Evolutionary conservation across 2,329 filamentous ascomycete genomes (phyloP), one percentile per base, ranked within the genome.

Genomic region (Paecilomyces fulvus): DNA sequence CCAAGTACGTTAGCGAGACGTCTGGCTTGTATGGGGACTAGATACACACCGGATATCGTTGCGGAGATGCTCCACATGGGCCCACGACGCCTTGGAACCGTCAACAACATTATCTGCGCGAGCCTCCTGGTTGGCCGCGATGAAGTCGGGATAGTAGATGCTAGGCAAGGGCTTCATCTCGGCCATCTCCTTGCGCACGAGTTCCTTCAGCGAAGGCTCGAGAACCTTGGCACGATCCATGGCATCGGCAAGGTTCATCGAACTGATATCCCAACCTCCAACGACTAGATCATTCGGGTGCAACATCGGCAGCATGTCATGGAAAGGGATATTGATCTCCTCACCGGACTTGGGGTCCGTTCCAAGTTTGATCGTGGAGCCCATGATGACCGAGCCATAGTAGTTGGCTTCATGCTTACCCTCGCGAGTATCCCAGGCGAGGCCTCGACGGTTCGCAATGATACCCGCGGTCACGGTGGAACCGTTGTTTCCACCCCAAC

Each of bases 121-220:
- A 70, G 92, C 91, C 75, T 94, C 92, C 79, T 99, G 94, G 80
- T 99, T 99, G 72, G 94, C 89, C 63, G 94, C 94, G 70, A 99
- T 99, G 80, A 99, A 99, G 77, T 97, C 94, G 1, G 94, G 94
- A 75, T 99, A 99, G 83, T 99, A 99, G 77, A 97, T 88, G 75
- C 89, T 92, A 23, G 91, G 92, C 61, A 97, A 83, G 30, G 94
- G 94, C 65, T 87, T 86, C 85, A 97, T 89, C 65, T 80, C 79
- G 59, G 85, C 79, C 91, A 97, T 92, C 78, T 97, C 90, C 82
- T 97, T 96, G 77, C 85, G 87, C 66, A 99, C 88, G 67, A 89
- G 83, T 56, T 80, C 78, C 83, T 99, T 99, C 68, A 99, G 82
- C 30, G 89, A 87, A n/a, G 94, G 94, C 79, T 97, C 92, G 55